Evolutionary conservation across 2,329 filamentous ascomycete genomes (phyloP), one percentile per base, ranked within the genome.

Genomic region (Talaromyces sp.): DNA sequence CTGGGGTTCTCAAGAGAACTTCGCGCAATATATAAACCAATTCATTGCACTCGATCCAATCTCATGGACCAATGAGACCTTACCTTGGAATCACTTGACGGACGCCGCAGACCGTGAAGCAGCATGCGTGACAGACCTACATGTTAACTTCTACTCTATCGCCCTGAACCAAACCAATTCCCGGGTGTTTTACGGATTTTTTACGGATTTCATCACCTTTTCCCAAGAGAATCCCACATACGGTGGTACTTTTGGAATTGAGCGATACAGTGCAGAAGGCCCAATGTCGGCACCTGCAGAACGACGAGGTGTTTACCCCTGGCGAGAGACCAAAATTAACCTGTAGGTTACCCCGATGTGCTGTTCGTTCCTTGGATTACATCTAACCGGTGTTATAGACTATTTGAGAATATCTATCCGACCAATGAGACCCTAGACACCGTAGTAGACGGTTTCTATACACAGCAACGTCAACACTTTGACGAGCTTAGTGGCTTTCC

Each of bases 401-500:
- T 58, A 1, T 61, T 56, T 52, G 60, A 61, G 40, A 61, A 56
- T 16, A 12, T 53, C 27, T 61, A 61, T 31, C 50, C 50, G 7
- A 31, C 60, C 12, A 52, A 61, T n/a, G 23, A 47, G 12, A 57
- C 60, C 7, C 18, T 58, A 18, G 60, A 61, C 33, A 51, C 28
- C 51, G 58, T 56, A 47, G 47, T 42, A 34, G 44, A 57, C 55
- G 60, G 47, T 5, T 61, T 58, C 34, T 57, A 44, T 16, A 58
- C 55, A 3, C 60, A 61, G 30, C 50, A 61, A 47, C 60, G 60
- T 1, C 55, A 61, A 33, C 60, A 61, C 42, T 61, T 61, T 30
- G 42, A 61, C 28, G 60, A 61, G 33, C 58, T 61, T 18, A 62
- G 61, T 9, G 61, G 61, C 8, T 55, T 59, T 31, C 18, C 30